phyloP scores from a whole-genome alignment of 139 green algal genomes.

The Coelastrella sp. region DNA sequence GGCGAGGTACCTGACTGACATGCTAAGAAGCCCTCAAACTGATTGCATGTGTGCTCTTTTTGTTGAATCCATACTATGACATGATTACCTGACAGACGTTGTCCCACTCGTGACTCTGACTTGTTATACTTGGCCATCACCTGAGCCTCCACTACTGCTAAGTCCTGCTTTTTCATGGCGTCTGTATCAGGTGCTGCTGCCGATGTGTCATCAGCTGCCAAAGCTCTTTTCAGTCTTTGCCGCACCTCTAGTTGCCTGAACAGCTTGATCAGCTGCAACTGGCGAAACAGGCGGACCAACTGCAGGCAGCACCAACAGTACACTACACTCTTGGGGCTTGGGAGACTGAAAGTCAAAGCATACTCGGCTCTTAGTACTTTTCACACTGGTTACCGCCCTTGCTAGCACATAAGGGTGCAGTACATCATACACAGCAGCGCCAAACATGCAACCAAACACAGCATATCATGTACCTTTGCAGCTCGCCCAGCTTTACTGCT shows the following conservation, averaged over 20 bases:
- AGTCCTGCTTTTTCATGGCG: background rate
- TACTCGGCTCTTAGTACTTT: too few species aligned
- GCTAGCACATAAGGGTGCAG: too few species aligned
- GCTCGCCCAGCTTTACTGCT: conserved; percentile 61
- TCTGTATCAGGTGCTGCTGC: background rate
- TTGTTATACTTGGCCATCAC: conserved; percentile 49
- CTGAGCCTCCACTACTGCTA: conserved; percentile 44
- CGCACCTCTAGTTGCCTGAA: conserved; percentile 71
- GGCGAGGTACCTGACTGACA: too few species aligned
- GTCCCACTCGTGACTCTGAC: conserved; percentile 79
- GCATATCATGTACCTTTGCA: conserved; percentile 64
- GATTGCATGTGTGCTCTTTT: background rate
- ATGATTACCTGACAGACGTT: conserved; percentile 75
- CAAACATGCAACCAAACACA: too few species aligned
- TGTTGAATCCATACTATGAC: background rate
- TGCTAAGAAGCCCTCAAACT: too few species aligned
- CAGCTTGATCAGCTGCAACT: conserved; percentile 81
- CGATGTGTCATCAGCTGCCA: conserved; percentile 3
- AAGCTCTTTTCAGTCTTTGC: conserved; percentile 22
- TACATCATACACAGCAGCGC: too few species aligned
- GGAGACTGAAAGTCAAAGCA: too few species aligned
- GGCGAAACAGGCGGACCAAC: conserved; percentile 83
- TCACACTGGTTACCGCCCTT: too few species aligned
- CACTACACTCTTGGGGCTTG: too few species aligned
- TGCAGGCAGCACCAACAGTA: conserved; percentile 32